Conservation (phyloP, 2,329 filamentous ascomycete genomes). For the Exophiala alcalophila region DNA sequence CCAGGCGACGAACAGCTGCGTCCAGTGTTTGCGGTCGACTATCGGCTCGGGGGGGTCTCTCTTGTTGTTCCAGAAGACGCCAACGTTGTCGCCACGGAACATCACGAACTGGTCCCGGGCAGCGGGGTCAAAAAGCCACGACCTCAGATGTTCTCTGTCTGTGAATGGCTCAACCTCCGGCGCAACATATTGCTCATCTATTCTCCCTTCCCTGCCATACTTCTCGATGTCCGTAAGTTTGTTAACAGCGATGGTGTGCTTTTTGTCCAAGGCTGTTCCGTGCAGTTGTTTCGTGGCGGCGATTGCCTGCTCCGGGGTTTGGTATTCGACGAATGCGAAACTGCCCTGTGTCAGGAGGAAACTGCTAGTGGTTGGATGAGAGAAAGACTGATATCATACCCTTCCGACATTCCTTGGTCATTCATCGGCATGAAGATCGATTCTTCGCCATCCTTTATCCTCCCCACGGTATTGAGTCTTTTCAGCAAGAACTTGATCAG, state of each 20-base stretch:
- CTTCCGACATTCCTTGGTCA: slow-evolving; percentile 79
- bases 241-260: slow-evolving; percentile 91
- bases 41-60: slow-evolving; percentile 82
- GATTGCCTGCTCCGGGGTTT: slow-evolving; percentile 81
- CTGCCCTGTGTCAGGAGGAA: slow-evolving; percentile 55
- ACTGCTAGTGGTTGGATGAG: slow-evolving; percentile 1
- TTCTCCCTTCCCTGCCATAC: slow-evolving; percentile 86
- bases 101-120: slow-evolving; percentile 94
- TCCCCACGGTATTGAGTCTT: slow-evolving; percentile 81
- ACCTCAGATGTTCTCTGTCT: slow-evolving; percentile 91
- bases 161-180: slow-evolving; percentile 80
- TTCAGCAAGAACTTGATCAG: slow-evolving; percentile 93
- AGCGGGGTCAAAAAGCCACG: slow-evolving; percentile 84
- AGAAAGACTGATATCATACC: slow-evolving; percentile 54
- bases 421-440: slow-evolving; percentile 91
- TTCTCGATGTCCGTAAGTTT: slow-evolving; percentile 98
- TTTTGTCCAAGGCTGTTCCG: slow-evolving; percentile 87
- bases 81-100: slow-evolving; percentile 87
- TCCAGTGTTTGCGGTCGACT: slow-evolving; percentile 94
- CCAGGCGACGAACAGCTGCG: slow-evolving; percentile 97
- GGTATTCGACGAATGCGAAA: slow-evolving; percentile 96
- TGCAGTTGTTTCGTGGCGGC: slow-evolving; percentile 88
- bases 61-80: slow-evolving; percentile 98
- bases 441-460: slow-evolving; percentile 71
- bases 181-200: slow-evolving; percentile 84